These are phyloP conservation scores for Trichosporon inkin DNA, from an alignment of 1,284 basidiomycete genomes.

Conservation along the genomic window DNA sequence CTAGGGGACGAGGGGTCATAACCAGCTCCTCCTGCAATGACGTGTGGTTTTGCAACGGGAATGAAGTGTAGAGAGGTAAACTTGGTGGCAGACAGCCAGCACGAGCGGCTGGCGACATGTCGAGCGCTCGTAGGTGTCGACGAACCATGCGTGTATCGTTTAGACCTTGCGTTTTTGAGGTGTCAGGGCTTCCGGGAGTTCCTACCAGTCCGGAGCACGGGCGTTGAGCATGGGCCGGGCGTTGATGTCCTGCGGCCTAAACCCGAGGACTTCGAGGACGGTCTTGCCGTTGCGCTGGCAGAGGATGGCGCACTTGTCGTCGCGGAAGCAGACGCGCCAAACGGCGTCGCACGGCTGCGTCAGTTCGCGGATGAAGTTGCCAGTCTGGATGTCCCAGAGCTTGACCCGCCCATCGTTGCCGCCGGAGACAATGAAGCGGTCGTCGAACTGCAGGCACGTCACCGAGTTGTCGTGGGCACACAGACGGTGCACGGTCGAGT, in stretches of 20 bases:
- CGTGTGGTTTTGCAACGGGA: too few species aligned
- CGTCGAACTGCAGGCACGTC: constrained; percentile 83
- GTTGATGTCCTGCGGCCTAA: constrained; percentile 40
- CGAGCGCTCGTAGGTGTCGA: too few species aligned
- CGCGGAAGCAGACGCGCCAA: constrained; percentile 78
- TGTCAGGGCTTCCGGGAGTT: neutral
- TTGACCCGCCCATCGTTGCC: constrained; percentile 90
- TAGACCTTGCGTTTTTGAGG: too few species aligned
- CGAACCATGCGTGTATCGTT: too few species aligned
- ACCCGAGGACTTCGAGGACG: constrained; percentile 69
- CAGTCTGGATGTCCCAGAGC: constrained; percentile 72
- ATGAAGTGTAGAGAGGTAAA: too few species aligned
- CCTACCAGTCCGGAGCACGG: constrained; percentile 22
- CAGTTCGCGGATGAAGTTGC: constrained; percentile 69
- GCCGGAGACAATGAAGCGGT: constrained; percentile 60
- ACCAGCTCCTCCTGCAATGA: too few species aligned
- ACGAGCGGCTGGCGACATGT: too few species aligned
- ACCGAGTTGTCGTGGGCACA: constrained; percentile 85
- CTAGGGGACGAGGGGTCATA: too few species aligned
- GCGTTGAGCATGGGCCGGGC: constrained; percentile 3
- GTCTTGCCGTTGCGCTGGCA: constrained; percentile 79
- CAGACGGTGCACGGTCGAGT: constrained; percentile 51
- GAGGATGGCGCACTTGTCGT: constrained; percentile 75
- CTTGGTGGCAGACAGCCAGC: too few species aligned
- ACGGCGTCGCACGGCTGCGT: constrained; percentile 73